These are phyloP conservation scores for Pichia norvegensis DNA, from an alignment of 1,139 yeast genomes.

Conservation along the genomic window DNA sequence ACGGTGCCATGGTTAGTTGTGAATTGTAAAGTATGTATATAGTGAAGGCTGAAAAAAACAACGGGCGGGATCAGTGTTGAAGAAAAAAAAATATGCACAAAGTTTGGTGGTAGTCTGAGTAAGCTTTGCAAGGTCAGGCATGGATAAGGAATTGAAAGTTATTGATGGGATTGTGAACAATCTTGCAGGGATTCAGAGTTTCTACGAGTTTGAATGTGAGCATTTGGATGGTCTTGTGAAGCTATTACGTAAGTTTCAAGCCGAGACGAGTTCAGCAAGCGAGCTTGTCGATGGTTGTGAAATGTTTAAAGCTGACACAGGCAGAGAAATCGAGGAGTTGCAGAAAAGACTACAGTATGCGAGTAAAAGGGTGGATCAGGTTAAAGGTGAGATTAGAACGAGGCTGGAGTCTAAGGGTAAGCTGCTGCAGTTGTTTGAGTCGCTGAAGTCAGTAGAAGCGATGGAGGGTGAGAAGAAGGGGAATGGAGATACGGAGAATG, in stretches of 20 bases:
- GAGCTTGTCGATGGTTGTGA: slow-evolving; percentile 15
- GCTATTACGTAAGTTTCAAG: slow-evolving; percentile 12
- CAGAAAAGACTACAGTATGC: slow-evolving; percentile 35
- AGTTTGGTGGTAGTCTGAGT: too few species aligned
- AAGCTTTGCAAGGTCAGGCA: too few species aligned
- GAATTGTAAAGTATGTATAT: too few species aligned
- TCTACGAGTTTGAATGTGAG: slow-evolving; percentile 22
- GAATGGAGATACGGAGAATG: not conserved
- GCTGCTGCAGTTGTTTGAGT: slow-evolving; percentile 28
- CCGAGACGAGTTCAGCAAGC: slow-evolving; percentile 9
- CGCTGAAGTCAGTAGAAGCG: slow-evolving; percentile 20
- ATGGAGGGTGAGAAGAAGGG: slow-evolving; percentile 2
- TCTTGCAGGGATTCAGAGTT: slow-evolving; percentile 20
- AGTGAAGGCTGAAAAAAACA: not conserved
- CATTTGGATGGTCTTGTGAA: slow-evolving; percentile 18
- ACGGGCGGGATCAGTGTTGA: not conserved
- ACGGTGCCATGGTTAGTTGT: slow-evolving; percentile 38
- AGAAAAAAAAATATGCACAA: not conserved
- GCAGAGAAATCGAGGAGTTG: slow-evolving; percentile 41
- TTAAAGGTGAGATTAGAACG: slow-evolving; percentile 38
- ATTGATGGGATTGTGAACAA: slow-evolving; percentile 23
- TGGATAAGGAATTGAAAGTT: slow-evolving; percentile 21
- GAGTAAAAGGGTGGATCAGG: slow-evolving; percentile 32
- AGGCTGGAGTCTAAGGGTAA: slow-evolving; percentile 36
- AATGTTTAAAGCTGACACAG: slow-evolving; percentile 18